phyloP scores from a whole-genome alignment of 306 rosid genomes.

The Albizia julibrissin region DNA sequence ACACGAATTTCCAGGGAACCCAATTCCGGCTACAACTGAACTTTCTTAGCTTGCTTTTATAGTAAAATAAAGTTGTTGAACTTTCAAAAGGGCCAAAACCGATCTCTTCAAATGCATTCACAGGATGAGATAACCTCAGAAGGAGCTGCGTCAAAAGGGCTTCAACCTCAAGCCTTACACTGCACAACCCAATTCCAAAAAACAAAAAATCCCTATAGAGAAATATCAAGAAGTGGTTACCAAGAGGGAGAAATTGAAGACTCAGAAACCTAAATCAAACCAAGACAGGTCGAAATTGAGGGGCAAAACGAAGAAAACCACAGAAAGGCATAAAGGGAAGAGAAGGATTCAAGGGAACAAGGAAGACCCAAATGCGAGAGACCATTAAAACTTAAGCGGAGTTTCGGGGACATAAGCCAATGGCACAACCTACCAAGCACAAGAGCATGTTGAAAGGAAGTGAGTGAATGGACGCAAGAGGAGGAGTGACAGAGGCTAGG shows the following conservation, averaged over 20 bases:
- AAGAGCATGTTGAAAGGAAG: slow-evolving; percentile 54
- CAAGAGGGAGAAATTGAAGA: slow-evolving; percentile 25
- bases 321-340: background rate
- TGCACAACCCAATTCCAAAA: slow-evolving; percentile 37
- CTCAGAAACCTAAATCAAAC: slow-evolving; percentile 44
- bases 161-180: background rate
- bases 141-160: slow-evolving; percentile 15
- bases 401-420: slow-evolving; percentile 72
- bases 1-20: slow-evolving; percentile 30
- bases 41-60: slow-evolving; percentile 16
- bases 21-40: slow-evolving; percentile 29
- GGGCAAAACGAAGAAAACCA: slow-evolving; percentile 41
- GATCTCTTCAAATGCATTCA: slow-evolving; percentile 21
- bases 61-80: background rate
- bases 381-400: slow-evolving; percentile 70
- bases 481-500: too few relatives aligned
- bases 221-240: slow-evolving; percentile 36
- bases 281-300: slow-evolving; percentile 50
- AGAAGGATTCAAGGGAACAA: slow-evolving; percentile 34
- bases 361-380: slow-evolving; percentile 27
- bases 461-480: background rate
- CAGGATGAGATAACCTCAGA: background rate
- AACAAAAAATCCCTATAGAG: slow-evolving; percentile 14
- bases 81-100: slow-evolving; percentile 23
- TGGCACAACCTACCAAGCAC: slow-evolving; percentile 80